These are phyloP conservation scores for Pezicula carpinea DNA, from an alignment of 2,329 filamentous ascomycete genomes.

Conservation along the genomic window DNA sequence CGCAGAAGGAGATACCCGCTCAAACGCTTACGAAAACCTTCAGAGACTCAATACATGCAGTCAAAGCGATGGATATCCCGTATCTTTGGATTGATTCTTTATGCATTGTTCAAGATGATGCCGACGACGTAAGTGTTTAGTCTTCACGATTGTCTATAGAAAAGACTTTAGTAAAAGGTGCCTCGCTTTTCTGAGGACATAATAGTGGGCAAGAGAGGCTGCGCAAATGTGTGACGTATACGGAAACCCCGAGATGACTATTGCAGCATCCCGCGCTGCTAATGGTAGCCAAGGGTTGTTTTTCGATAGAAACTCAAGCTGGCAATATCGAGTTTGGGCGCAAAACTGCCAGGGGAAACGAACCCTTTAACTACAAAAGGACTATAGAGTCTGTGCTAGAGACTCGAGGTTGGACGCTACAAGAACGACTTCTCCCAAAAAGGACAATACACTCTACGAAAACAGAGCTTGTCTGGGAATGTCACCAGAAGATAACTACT, in stretches of 20 bases:
- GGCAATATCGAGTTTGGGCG: not conserved
- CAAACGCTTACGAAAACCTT: conserved; percentile 17
- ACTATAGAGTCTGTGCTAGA: conserved; percentile 8
- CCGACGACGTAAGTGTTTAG: conserved; percentile 5
- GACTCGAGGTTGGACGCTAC: conserved; percentile 18
- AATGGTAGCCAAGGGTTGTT: conserved; percentile 9
- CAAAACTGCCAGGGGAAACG: no score
- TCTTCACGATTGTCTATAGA: not conserved
- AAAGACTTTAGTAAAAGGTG: not conserved
- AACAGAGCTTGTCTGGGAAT: conserved; percentile 20
- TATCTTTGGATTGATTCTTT: conserved; percentile 27
- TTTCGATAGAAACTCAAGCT: not conserved
- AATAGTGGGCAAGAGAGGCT: conserved; percentile 14
- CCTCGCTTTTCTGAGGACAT: not conserved
- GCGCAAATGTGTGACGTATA: conserved; percentile 14
- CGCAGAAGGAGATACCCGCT: conserved; percentile 5
- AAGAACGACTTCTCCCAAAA: conserved; percentile 19
- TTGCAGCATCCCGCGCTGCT: conserved; percentile 14
- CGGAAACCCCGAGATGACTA: conserved; percentile 10
- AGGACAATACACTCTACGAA: conserved; percentile 16
- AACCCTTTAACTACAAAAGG: not conserved
- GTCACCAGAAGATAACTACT: conserved; percentile 2
- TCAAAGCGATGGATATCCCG: conserved; percentile 11
- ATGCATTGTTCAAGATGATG: conserved; percentile 22
- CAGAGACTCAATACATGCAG: conserved; percentile 18